A percentile compares a stretch with the other conserved stretches of the same genome.
Conservation (phyloP, 805 yeast species). For the Saccharomycopsis selenospora region DNA sequence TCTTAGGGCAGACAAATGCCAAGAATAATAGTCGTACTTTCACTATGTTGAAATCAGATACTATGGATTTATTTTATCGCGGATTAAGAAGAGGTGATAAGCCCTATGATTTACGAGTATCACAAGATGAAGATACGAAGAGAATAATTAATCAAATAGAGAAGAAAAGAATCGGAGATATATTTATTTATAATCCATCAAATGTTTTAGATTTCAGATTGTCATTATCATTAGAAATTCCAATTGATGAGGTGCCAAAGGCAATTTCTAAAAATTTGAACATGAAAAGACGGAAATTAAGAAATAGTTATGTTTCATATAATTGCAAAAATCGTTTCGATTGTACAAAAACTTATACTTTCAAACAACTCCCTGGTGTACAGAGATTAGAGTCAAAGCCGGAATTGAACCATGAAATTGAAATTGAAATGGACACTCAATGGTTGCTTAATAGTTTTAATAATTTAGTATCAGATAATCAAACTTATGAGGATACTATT, state of each 20-base stretch:
- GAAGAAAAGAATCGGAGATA: conserved; percentile 66
- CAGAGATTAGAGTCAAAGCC: conserved; percentile 22
- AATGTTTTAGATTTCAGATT: conserved; percentile 70
- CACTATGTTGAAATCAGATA: conserved; percentile 52
- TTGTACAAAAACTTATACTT: conserved; percentile 48
- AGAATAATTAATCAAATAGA: conserved; percentile 62
- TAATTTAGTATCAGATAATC: conserved; percentile 36
- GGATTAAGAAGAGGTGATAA: conserved; percentile 56
- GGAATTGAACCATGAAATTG: conserved; percentile 37
- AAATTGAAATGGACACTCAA: conserved; percentile 43
- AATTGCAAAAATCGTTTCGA: conserved; percentile 69
- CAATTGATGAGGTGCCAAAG: conserved; percentile 53
- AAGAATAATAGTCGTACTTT: conserved; percentile 46
- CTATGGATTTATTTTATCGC: conserved; percentile 55
- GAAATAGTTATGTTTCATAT: conserved; percentile 66
- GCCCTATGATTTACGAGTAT: conserved; percentile 57
- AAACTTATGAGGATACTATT: conserved; percentile 50
- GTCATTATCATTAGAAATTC: conserved; percentile 71
- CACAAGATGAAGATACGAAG: conserved; percentile 61
- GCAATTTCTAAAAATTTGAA: conserved; percentile 47
- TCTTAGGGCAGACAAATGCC: conserved; percentile 47
- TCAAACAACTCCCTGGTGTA: conserved; percentile 25
- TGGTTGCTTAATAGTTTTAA: conserved; percentile 36
- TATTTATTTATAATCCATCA: conserved; percentile 68
- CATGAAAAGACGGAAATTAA: conserved; percentile 60